phyloP scores from a whole-genome alignment of 257 asterid species.

The Solanum appendiculatum region DNA sequence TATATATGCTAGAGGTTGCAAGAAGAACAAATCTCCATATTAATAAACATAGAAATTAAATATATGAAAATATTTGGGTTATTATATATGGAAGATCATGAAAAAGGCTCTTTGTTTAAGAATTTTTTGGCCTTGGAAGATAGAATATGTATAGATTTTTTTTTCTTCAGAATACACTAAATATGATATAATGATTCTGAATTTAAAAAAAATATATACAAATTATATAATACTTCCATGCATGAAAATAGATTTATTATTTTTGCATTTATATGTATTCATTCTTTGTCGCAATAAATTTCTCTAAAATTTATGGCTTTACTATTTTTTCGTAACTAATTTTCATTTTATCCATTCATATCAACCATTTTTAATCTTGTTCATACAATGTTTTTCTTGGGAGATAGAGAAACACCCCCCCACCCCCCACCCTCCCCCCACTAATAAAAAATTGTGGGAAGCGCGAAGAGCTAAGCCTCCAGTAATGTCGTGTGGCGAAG shows the following conservation, averaged over 20 bases:
- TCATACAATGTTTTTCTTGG: not conserved
- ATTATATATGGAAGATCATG: not conserved
- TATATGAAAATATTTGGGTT: not conserved
- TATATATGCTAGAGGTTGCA: not conserved
- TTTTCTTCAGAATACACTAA: not conserved
- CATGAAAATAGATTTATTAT: not conserved
- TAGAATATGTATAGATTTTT: conserved; percentile 15
- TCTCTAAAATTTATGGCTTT: not conserved
- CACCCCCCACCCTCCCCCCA: too few species aligned
- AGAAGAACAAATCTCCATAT: not conserved
- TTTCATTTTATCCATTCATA: not conserved
- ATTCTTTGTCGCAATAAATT: not conserved
- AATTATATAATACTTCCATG: not conserved
- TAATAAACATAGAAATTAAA: not conserved
- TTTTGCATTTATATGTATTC: not conserved
- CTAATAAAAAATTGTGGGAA: not conserved
- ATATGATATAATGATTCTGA: not conserved
- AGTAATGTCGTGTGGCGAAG: too few species aligned
- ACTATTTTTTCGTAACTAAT: not conserved
- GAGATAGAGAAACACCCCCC: too few species aligned
- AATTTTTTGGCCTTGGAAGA: not conserved
- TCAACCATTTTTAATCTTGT: not conserved
- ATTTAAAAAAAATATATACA: not conserved
- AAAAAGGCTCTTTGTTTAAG: not conserved
- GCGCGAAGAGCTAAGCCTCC: not conserved